These are phyloP conservation scores for Begonia masoniana DNA, from an alignment of 306 rosid species.

Conservation along the genomic window DNA sequence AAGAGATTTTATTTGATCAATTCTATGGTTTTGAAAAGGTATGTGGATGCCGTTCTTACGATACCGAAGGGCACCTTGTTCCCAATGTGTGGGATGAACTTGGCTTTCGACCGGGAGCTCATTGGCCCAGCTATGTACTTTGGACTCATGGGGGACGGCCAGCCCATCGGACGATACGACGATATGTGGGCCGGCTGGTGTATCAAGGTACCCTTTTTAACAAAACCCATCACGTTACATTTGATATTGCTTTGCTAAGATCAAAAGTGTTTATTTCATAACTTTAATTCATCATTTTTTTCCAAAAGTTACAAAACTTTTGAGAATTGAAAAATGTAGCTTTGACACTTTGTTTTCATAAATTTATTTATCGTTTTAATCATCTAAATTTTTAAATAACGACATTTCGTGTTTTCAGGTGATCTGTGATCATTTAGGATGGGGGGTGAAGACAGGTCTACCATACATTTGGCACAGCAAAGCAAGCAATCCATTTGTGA, in stretches of 20 bases:
- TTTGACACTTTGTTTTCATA: no score
- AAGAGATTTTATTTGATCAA: background rate
- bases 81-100: slow-evolving; percentile 92
- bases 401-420: slow-evolving; percentile 17
- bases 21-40: slow-evolving; percentile 13
- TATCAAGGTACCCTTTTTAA: slow-evolving; percentile 25
- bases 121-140: slow-evolving; percentile 95
- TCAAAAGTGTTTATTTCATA: no score
- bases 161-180: slow-evolving; percentile 80
- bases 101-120: slow-evolving; percentile 81
- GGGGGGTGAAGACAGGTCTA: slow-evolving; percentile 76
- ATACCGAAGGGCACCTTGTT: slow-evolving; percentile 49
- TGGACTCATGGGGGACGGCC: slow-evolving; percentile 94
- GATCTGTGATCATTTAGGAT: slow-evolving; percentile 74
- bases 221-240: no score
- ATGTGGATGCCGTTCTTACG: slow-evolving; percentile 47
- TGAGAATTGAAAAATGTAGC: no score
- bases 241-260: no score
- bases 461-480: slow-evolving; percentile 69
- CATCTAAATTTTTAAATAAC: no score
- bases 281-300: no score
- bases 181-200: slow-evolving; percentile 99
- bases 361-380: background rate
- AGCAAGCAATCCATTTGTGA: slow-evolving; percentile 62
- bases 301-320: no score